Evolutionary conservation across 2,329 filamentous ascomycete species (phyloP), one percentile per base, ranked within the genome.

Genomic region (Fusarium phyllophilum): DNA sequence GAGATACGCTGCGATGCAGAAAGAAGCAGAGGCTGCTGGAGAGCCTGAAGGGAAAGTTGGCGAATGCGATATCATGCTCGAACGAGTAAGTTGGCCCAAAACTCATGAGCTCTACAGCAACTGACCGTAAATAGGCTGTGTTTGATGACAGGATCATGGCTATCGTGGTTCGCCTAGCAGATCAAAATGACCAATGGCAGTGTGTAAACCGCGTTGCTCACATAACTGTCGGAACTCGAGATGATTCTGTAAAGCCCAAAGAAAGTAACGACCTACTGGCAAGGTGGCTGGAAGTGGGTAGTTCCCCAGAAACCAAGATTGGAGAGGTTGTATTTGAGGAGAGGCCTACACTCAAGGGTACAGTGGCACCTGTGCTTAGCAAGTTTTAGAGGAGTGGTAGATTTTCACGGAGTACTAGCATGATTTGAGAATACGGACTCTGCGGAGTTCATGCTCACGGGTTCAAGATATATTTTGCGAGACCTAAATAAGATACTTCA

Each of bases 121-220:
- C 74, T 79, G 54, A 77, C 46, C 63, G 29, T 20, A 86, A 12
- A 6, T 51, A 88, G 86, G 83, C 98, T 54, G 91, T 99, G 14
- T 98, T 92, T 87, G 93, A 98, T 78, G 87, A 91, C 71, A 89
- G 94, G 10, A 86, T 98, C 79, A 98, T 99, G 96, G 92, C 94
- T 11, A 92, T 99, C 65, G 93, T 97, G 7, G 94, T 94, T 22
- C 90, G 95, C 15, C 85, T 97, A 6, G 83, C 89, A 11, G 89
- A 90, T 64, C 83, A 88, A 20, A 83, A 82, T 69, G 83, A 80
- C 48, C 84, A 84, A 52, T 94, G 91, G 90, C 86, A 90, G 62
- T 96, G 92, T 70, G 88, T 89, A 48, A 99, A 99, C 79, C 83
- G 87, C 20, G 87, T 97, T 38, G 91, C 95, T 17, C 96, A 99